Evolutionary conservation across 176 grass and related monocot genomes (phyloP), one percentile per base, ranked within the genome.

Genomic region (Dendrocalamus sinicus): DNA sequence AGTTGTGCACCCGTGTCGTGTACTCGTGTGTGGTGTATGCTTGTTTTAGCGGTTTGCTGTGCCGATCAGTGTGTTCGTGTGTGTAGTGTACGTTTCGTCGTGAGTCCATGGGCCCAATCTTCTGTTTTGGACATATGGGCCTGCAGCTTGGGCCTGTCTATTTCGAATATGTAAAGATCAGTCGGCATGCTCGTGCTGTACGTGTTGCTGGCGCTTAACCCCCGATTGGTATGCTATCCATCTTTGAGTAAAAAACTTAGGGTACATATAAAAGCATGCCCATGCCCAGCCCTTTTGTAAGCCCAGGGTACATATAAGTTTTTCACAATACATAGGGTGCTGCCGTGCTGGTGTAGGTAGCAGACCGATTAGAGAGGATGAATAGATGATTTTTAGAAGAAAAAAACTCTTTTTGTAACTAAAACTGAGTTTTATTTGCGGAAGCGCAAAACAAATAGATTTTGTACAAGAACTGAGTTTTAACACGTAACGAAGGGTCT

Each of bases 61-160:
- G 55, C 44, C 14, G 41, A 8, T 70, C 4, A 48, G 73, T 37
- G 9, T 35, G 73, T 17, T 5, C 32, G 51, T 30, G 47, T 76
- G 74, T 15, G 3, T 17, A 2, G 20, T 19, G 71, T 69, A 16
- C 8, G 14, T 51, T 51, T 45, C 16, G 73, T 44, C 11, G 57
- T 26, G 35, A 65, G 58, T 65, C 14, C 30, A 52, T 68, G 37
- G 37, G 59, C 70, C 77, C 23, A 23, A 57, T 67, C 46, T 66
- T 66, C 37, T 65, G 61, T 35, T 70, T 78, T 48, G 73, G n/a
- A 47, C n/a, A 44, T 22, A 54, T 24, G 41, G 81, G 55, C 55
- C 55, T 64, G 46, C 6, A 55, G n/a, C 37, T 22, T 81, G 68
- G 71, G 16, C 45, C 79, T 40, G 12, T 62, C 72, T 48, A 30